Conservation (phyloP, 2,329 filamentous ascomycete genomes). For the Colletotrichum viniferum region DNA sequence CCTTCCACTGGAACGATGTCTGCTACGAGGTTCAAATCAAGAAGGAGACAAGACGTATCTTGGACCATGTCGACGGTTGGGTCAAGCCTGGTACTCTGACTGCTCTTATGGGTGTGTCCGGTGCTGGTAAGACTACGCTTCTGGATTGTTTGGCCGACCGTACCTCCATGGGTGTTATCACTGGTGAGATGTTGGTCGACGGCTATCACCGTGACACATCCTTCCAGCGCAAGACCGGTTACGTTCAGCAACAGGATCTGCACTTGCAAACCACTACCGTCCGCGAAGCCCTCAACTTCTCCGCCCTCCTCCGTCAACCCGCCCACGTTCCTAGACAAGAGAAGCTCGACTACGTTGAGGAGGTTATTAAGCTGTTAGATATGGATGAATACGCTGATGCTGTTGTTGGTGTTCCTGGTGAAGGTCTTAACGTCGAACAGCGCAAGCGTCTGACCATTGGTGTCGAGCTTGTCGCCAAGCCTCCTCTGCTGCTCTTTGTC, state of each 20-base stretch:
- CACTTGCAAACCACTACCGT: constrained; percentile 86
- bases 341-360: constrained; percentile 86
- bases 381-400: constrained; percentile 92
- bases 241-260: constrained; percentile 91
- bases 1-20: constrained; percentile 87
- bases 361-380: constrained; percentile 88
- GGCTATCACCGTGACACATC: constrained; percentile 73
- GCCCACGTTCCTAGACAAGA: constrained; percentile 73
- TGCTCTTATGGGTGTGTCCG: constrained; percentile 88
- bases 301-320: constrained; percentile 83
- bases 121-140: constrained; percentile 93
- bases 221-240: constrained; percentile 92
- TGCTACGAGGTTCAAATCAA: constrained; percentile 83
- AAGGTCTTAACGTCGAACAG: constrained; percentile 78
- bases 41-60: constrained; percentile 72
- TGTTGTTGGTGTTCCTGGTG: constrained; percentile 86
- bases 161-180: constrained; percentile 87
- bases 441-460: constrained; percentile 86
- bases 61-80: constrained; percentile 90
- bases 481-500: constrained; percentile 85
- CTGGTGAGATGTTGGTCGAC: constrained; percentile 77
- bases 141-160: constrained; percentile 85
- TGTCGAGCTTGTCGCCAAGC: constrained; percentile 94
- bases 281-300: constrained; percentile 86
- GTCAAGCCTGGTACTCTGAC: constrained; percentile 92